phyloP scores from a whole-genome alignment of 257 asterid genomes.

The Solanum etuberosum region DNA sequence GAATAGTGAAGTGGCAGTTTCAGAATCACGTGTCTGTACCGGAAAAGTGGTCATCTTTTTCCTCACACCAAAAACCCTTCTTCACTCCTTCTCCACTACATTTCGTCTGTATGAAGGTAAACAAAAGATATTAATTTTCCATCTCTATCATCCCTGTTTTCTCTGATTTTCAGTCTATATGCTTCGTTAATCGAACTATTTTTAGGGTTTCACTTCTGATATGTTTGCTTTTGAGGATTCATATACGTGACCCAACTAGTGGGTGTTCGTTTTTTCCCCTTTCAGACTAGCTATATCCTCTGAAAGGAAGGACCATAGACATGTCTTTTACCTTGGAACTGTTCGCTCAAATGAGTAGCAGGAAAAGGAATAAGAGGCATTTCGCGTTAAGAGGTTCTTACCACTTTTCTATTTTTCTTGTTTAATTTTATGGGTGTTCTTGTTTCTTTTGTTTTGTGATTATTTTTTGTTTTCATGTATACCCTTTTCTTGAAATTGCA shows the following conservation, averaged over 20 bases:
- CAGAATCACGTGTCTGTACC: slow-evolving; percentile 11
- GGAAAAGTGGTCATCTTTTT: neutral
- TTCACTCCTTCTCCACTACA: neutral
- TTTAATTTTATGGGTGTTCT: neutral
- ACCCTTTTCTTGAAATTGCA: slow-evolving; percentile 13
- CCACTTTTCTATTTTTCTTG: neutral
- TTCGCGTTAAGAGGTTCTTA: slow-evolving; percentile 22
- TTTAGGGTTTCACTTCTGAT: slow-evolving; percentile 1
- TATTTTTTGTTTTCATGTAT: neutral
- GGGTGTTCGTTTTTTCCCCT: neutral
- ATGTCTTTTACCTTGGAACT: neutral
- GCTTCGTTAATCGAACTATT: neutral
- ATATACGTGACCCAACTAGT: neutral
- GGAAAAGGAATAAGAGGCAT: slow-evolving; percentile 21
- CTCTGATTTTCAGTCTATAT: slow-evolving; percentile 7
- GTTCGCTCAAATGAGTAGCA: slow-evolving; percentile 24
- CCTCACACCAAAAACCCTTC: neutral
- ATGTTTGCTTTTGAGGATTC: neutral
- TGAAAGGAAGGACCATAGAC: neutral
- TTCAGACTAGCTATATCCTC: neutral
- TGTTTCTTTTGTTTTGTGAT: neutral
- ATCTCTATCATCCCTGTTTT: neutral
- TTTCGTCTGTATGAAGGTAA: slow-evolving; percentile 16
- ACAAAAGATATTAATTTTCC: neutral
- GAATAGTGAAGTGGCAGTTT: slow-evolving; percentile 1